Evolutionary conservation across 306 rosid genomes (phyloP).

Genomic region (Castanea sativa): DNA sequence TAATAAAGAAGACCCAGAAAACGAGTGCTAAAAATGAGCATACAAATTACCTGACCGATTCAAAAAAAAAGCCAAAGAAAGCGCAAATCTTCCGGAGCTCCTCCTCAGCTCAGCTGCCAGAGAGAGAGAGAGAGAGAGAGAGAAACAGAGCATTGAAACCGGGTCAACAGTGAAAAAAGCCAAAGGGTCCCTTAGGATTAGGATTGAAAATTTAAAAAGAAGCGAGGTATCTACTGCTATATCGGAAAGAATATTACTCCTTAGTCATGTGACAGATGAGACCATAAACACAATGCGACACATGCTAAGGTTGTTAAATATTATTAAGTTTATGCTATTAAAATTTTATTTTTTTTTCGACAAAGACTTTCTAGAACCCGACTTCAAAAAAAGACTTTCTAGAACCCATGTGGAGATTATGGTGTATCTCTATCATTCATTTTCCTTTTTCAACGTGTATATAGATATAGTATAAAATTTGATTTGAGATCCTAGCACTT

Average conservation of each 20-base stretch:
- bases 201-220: background rate
- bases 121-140: background rate
- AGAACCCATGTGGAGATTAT: too few species aligned
- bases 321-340: too few species aligned
- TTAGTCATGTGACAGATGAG: too few species aligned
- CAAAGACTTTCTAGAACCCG: too few species aligned
- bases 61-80: background rate
- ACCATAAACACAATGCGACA: too few species aligned
- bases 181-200: background rate
- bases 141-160: background rate
- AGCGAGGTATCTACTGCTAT: background rate
- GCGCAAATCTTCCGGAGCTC: slow-evolving; percentile 3
- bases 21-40: background rate
- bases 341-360: too few species aligned
- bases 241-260: background rate
- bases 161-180: slow-evolving; percentile 7
- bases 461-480: too few species aligned
- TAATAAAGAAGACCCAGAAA: background rate
- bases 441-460: too few species aligned
- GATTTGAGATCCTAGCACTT: too few species aligned
- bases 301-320: too few species aligned
- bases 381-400: too few species aligned
- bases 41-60: slow-evolving; percentile 15
- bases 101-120: background rate
- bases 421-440: too few species aligned